Base-by-base conservation (phyloP, 495 filamentous ascomycete genomes). In the Usnea hakonensis region DNA sequence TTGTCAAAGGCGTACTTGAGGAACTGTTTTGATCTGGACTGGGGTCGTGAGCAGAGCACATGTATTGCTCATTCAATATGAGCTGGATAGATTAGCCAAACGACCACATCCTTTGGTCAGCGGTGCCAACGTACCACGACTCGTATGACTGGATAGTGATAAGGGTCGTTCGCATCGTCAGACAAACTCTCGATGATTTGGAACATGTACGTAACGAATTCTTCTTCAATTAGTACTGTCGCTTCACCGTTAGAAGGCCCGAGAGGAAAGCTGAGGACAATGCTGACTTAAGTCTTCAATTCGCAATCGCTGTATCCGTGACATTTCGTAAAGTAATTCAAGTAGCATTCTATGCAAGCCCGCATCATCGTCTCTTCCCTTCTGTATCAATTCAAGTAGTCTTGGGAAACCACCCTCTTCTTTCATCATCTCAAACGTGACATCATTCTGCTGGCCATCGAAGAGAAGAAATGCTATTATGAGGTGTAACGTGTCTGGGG, bases 31-130 rank as follows among this genome's bases (percentile, higher is more conserved):
- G 68, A 57, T 71, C 71, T 43, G 74, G 72, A 19, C 72, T 70
- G 11, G 86, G 80, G 44, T 85, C 77, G 46, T 83, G 79, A 35
- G 82, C 80, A 17, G 74, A 77, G 48, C 97, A 88, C 90, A 98
- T 95, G 76, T 96, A 98, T 74, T 98, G 94, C 70, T 98, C 94
- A 73, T 97, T 98, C 65, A 98, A 76, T 52, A 98, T 91, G 66
- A 98, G 83, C 91, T 97, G 70, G 33, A 57, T 33, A 56, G 52
- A 43, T 36, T 10, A 63, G 60, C 69, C 32, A 70, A 67, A 54
- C 21, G 60, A 28, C 14, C 9, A 28, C 21, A n/a, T 57, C 26
- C 41, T 36, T 14, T 23, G 23, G 23, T 40, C 13, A 46, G 4
- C 6, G 19, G n/a, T 32, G 38, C 44, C 6, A 38, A 76, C 78